Base-by-base conservation (phyloP, 352 stramenopile species). In the Globisporangium alternatum region DNA sequence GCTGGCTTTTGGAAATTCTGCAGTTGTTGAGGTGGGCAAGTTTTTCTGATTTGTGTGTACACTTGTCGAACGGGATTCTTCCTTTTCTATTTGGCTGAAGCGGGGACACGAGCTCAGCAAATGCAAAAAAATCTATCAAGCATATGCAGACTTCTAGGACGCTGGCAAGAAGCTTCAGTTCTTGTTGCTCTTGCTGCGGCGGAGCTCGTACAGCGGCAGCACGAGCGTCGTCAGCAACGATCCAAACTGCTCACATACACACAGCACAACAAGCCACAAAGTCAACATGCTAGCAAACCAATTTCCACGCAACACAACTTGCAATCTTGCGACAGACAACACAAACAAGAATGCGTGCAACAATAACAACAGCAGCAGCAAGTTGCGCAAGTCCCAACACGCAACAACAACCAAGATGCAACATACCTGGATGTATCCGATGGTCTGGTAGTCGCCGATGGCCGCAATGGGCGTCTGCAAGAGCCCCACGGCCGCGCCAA, bases 391-490 rank as follows among this genome's bases (percentile, higher is more conserved):
- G 5, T 28, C 25, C 25, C 31, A 33, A 28, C 41, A 19, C 17
- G 45, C 5, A 28, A 41, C 35, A 13, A 63, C 37, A 58, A 62
- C 70, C 61, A 65, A 72, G 60, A 64, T 62, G 59, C 51, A 39
- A 66, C 25, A 43, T 53, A 86, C 74, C 76, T 89, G 76, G 41
- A 89, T 64, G 67, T 67, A 79, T 43, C 67, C 67, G 47, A 89
- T 76, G 31, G 44, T 70, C 22, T 67, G 37, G 33, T 79, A 87
- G 69, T 87, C 67, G 3, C 58, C 76, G 43, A 86, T 82, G 21
- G 78, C 69, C 21, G 77, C 68, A 37, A 92, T 78, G 25, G 83
- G 76, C 17, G 75, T 88, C 71, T 92, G 83, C 44, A 92, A 55
- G 7, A 92, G 66, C 21, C 81, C 78, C 21, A 90, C 75, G 12